Conservation (phyloP, 306 rosid genomes). For the Dalbergia oliveri region DNA sequence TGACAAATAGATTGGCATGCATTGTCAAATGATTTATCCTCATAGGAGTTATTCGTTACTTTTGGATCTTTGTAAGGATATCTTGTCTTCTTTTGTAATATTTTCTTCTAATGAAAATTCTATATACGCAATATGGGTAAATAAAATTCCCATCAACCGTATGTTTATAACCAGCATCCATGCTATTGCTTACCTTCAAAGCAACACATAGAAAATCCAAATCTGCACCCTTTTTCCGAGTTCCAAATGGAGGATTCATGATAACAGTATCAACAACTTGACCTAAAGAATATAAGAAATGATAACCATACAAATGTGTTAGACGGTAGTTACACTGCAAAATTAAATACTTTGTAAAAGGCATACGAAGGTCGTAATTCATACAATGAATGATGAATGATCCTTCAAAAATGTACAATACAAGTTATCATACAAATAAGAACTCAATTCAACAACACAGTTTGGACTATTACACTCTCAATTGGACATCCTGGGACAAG, state of each 20-base stretch:
- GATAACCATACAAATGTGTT: conserved; percentile 27
- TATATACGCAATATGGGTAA: conserved; percentile 12
- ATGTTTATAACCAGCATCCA: conserved; percentile 5
- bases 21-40: too few species aligned
- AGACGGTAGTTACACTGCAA: not conserved
- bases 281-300: conserved; percentile 56
- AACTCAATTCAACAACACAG: conserved; percentile 30
- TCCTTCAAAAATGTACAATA: conserved; percentile 1
- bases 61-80: too few species aligned
- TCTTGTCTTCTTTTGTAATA: too few species aligned
- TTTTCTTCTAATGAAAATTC: not conserved
- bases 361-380: not conserved
- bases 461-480: conserved; percentile 20
- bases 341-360: conserved; percentile 4
- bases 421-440: not conserved
- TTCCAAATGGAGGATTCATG: conserved; percentile 98
- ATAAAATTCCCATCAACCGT: conserved; percentile 30
- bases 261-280: conserved; percentile 81
- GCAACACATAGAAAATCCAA: conserved; percentile 82
- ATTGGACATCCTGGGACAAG: not conserved
- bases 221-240: conserved; percentile 87
- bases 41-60: too few species aligned
- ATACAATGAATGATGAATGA: not conserved
- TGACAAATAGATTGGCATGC: conserved; percentile 33
- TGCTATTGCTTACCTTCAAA: conserved; percentile 69